A percentile compares a stretch with the other conserved stretches of the same genome.
Evolutionary conservation across 2,329 filamentous ascomycete genomes (phyloP).

Genomic region (Phyllosticta citriasiana): DNA sequence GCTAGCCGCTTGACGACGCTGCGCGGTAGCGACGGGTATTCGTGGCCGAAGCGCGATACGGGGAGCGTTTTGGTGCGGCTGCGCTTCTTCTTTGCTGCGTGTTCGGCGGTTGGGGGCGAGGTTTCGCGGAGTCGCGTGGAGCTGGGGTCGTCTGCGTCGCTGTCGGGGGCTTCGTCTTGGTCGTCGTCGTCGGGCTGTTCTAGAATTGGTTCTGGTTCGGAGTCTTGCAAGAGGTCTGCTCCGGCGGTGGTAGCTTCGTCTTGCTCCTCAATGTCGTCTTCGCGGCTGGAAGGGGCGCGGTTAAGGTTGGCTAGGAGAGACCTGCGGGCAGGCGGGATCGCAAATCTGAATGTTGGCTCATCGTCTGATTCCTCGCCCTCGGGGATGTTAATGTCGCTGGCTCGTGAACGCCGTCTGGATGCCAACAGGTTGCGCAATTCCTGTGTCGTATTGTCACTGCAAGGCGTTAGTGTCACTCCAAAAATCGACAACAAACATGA

Average conservation of each 20-base stretch:
- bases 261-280: constrained; percentile 12
- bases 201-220: constrained; percentile 16
- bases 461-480: constrained; percentile 7
- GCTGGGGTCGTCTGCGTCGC: constrained; percentile 8
- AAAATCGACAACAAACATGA: constrained; percentile 27
- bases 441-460: constrained; percentile 10
- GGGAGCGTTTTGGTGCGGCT: constrained; percentile 42
- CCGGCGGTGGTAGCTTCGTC: constrained; percentile 20
- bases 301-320: neutral
- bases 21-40: constrained; percentile 64
- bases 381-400: constrained; percentile 4
- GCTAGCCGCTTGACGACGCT: constrained; percentile 64
- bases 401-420: constrained; percentile 9
- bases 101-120: neutral
- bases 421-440: constrained; percentile 11
- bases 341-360: constrained; percentile 30
- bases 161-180: constrained; percentile 15
- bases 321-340: constrained; percentile 18
- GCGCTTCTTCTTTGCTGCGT: constrained; percentile 12
- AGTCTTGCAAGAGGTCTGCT: constrained; percentile 21
- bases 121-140: neutral
- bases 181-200: constrained; percentile 8
- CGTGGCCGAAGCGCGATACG: constrained; percentile 60
- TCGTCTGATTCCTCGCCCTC: constrained; percentile 15
- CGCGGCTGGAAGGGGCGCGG: neutral